These are phyloP conservation scores for Santalum album DNA, from an alignment of 164 flowering plant species.

Conservation along the genomic window DNA sequence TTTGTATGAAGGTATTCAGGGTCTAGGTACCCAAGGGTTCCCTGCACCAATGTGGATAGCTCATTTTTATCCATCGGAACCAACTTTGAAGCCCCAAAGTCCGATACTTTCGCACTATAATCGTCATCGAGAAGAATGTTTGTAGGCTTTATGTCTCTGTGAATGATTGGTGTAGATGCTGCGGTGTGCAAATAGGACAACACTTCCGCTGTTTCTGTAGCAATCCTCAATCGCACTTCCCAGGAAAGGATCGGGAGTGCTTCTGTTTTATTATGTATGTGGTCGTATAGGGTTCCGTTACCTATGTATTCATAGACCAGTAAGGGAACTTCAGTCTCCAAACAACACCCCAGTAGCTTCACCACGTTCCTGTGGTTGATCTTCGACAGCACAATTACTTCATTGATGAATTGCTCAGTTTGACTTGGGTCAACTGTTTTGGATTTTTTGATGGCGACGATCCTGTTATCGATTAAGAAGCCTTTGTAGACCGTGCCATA, in stretches of 20 bases:
- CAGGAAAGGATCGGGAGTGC: slow-evolving; percentile 54
- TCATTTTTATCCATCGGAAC: slow-evolving; percentile 77
- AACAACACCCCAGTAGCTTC: slow-evolving; percentile 76
- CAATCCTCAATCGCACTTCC: slow-evolving; percentile 74
- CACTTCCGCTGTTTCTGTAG: slow-evolving; percentile 79
- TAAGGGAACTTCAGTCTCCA: slow-evolving; percentile 67
- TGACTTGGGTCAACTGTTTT: slow-evolving; percentile 51
- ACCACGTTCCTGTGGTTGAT: slow-evolving; percentile 86
- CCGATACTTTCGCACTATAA: slow-evolving; percentile 80
- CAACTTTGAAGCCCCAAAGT: slow-evolving; percentile 74
- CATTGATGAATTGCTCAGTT: slow-evolving; percentile 60
- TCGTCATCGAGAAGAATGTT: slow-evolving; percentile 78
- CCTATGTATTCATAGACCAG: slow-evolving; percentile 84
- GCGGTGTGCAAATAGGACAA: slow-evolving; percentile 93
- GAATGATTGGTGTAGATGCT: slow-evolving; percentile 62
- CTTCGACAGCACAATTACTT: slow-evolving; percentile 74
- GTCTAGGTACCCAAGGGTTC: slow-evolving; percentile 88
- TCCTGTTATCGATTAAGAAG: slow-evolving; percentile 44
- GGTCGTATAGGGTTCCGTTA: slow-evolving; percentile 66
- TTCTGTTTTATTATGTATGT: slow-evolving; percentile 49
- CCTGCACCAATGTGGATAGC: slow-evolving; percentile 84
- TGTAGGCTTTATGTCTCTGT: slow-evolving; percentile 91
- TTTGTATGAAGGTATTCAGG: slow-evolving; percentile 79
- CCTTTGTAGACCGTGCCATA: slow-evolving; percentile 88
- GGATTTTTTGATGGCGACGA: slow-evolving; percentile 77